Conservation (phyloP, 805 yeast genomes). For the Naumovozyma baii region DNA sequence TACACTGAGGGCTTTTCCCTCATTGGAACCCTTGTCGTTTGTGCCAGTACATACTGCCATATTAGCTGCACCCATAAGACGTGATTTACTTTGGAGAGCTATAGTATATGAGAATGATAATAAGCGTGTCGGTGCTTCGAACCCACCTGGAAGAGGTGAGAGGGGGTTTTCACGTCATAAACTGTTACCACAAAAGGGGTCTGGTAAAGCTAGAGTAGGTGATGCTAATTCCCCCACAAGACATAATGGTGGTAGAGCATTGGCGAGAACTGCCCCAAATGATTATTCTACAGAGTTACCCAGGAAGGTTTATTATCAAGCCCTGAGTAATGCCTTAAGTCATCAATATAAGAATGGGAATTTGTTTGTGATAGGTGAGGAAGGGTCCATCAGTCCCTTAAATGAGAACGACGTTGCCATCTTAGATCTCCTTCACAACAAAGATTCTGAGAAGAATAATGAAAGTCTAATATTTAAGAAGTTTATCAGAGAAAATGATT, state of each 20-base stretch:
- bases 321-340: slow-evolving; percentile 74
- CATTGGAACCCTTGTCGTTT: slow-evolving; percentile 72
- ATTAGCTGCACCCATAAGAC: slow-evolving; percentile 66
- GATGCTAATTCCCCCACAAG: slow-evolving; percentile 91
- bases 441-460: slow-evolving; percentile 10
- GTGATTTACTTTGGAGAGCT: slow-evolving; percentile 91
- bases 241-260: slow-evolving; percentile 80
- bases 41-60: slow-evolving; percentile 69
- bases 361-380: slow-evolving; percentile 59
- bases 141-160: slow-evolving; percentile 79
- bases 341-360: slow-evolving; percentile 69
- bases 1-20: slow-evolving; percentile 76
- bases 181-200: slow-evolving; percentile 81
- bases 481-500: slow-evolving; percentile 40
- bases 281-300: slow-evolving; percentile 79
- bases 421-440: slow-evolving; percentile 9
- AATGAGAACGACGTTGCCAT: slow-evolving; percentile 17
- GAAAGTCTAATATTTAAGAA: slow-evolving; percentile 30
- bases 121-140: slow-evolving; percentile 79
- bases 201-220: slow-evolving; percentile 93
- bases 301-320: slow-evolving; percentile 58
- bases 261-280: slow-evolving; percentile 83
- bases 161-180: slow-evolving; percentile 79
- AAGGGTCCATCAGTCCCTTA: slow-evolving; percentile 15
- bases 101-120: slow-evolving; percentile 86